Base-by-base conservation (phyloP, 2,329 filamentous ascomycete genomes). In the Clonostachys chloroleuca region DNA sequence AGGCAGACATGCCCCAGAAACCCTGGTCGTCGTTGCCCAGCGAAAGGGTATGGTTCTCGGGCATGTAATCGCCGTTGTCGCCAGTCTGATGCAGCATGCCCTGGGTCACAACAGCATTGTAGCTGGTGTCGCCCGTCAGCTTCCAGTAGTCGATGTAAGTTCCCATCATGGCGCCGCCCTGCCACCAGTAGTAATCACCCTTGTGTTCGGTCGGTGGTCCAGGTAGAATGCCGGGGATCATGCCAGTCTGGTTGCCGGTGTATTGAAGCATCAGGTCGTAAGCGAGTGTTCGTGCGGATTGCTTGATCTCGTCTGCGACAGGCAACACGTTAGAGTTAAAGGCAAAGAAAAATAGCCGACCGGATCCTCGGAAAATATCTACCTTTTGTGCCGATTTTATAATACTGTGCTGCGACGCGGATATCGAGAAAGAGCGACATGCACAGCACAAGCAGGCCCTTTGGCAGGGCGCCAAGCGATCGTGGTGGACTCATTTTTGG, bases 1-100 rank as follows among this genome's bases (percentile, higher is more conserved):
- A 83, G 45, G 83, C 85, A 1, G 86, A 80, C 68, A 90, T 75
- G 5, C 77, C 85, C 87, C 87, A 91, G 65, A 89, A 89, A 2
- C 84, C 81, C 63, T 86, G 83, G 56, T 86, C 83, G 52, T 87
- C 83, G 61, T 86, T 86, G 51, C 81, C 81, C 40, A 72, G 57
- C 2, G 70, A 72, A 33, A 66, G 62, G 12, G 75, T 78, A 59
- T 80, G 77, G 58, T 81, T 81, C 5, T 59, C 53, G 2, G 81
- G 81, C 80, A 82, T 82, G 59, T 72, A 84, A 59, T 84, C 74
- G 17, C 59, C 54, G 52, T 78, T 70, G 34, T 72, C 68, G 35
- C 78, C 77, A 24, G 68, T 69, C 59, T 84, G 81, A 56, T 79
- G 77, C 12, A 75, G 56, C 54, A 85, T 56, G 3, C 73, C 81